phyloP scores from a whole-genome alignment of 1,284 basidiomycete genomes.

The Inonotus hispidus region DNA sequence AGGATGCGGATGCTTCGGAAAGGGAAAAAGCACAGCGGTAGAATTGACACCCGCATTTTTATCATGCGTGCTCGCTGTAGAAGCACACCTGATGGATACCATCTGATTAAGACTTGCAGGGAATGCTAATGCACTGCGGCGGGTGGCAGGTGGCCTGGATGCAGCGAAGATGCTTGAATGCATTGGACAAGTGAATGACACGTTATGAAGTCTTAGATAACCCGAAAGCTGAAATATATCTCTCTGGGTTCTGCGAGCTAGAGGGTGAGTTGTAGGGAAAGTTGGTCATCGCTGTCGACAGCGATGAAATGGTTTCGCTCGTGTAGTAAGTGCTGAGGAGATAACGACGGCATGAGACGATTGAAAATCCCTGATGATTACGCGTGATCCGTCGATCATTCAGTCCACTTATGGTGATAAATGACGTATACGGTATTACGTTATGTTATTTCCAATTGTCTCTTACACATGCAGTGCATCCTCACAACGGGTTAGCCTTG shows the following conservation, averaged over 20 bases:
- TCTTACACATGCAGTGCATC: neutral
- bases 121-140: neutral
- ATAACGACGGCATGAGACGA: neutral
- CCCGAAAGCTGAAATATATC: neutral
- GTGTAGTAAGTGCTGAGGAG: neutral
- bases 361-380: neutral
- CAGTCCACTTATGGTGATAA: neutral
- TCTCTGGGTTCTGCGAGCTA: neutral
- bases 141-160: neutral
- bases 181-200: neutral
- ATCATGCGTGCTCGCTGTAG: neutral
- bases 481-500: neutral
- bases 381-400: neutral
- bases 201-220: neutral
- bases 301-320: neutral
- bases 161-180: neutral
- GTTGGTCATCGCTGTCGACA: neutral
- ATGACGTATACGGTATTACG: neutral
- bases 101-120: neutral
- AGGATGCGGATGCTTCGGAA: slow-evolving; percentile 37
- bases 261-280: neutral
- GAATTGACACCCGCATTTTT: neutral
- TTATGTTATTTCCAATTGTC: neutral
- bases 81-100: neutral
- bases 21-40: slow-evolving; percentile 26